These are phyloP conservation scores for Debaryomyces sp. DNA, from an alignment of 1,139 yeast genomes.

Conservation along the genomic window DNA sequence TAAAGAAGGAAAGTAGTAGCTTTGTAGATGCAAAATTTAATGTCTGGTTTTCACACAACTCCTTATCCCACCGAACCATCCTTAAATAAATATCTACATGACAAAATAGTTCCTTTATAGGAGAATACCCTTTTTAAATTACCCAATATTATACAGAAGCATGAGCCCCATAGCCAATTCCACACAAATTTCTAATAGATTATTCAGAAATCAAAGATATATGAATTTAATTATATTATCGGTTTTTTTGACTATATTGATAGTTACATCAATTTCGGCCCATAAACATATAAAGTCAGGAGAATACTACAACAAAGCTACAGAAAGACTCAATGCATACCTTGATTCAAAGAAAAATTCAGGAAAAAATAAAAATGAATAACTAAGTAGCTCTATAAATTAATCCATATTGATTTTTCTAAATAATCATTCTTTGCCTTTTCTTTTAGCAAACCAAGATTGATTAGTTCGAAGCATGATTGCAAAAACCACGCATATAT, in stretches of 20 bases:
- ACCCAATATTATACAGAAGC: not conserved
- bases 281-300: constrained; percentile 20
- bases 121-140: not conserved
- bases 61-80: not conserved
- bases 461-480: constrained; percentile 41
- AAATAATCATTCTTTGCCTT: constrained; percentile 49
- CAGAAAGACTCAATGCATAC: constrained; percentile 16
- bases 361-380: not conserved
- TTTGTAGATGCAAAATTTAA: not conserved
- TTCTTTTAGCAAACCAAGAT: constrained; percentile 44
- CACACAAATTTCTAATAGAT: constrained; percentile 30
- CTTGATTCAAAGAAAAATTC: constrained; percentile 10
- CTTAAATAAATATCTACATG: not conserved
- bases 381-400: constrained; percentile 4
- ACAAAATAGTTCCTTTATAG: not conserved
- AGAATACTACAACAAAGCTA: constrained; percentile 17
- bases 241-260: constrained; percentile 25
- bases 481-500: constrained; percentile 47
- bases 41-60: not conserved
- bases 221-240: constrained; percentile 24
- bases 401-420: constrained; percentile 48
- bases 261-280: constrained; percentile 25
- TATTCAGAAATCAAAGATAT: constrained; percentile 34
- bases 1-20: not conserved
- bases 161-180: constrained; percentile 25